phyloP scores from a whole-genome alignment of 83 land plant species.

The Thuja plicata region DNA sequence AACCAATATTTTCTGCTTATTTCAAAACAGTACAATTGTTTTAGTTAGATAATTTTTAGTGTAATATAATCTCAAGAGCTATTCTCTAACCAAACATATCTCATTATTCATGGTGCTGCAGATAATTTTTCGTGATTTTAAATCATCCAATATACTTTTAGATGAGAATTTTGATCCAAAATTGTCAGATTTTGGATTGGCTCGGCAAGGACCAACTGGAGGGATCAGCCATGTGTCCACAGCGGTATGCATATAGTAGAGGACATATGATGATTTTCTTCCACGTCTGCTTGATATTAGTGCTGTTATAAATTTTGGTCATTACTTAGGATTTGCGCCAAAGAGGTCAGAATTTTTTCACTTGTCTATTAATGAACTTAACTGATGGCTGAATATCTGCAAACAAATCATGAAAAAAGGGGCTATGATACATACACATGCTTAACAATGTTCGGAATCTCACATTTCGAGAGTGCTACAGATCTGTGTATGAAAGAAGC shows the following conservation, averaged over 20 bases:
- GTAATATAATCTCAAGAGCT: background rate
- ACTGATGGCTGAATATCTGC: background rate
- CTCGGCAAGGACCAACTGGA: conserved; percentile 71
- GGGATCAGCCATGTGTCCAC: conserved; percentile 79
- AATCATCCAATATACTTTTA: conserved; percentile 71
- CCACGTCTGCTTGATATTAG: background rate
- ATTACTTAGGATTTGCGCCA: background rate
- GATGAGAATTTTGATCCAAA: conserved; percentile 82
- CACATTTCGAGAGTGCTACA: background rate
- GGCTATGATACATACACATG: background rate
- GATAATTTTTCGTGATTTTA: conserved; percentile 86
- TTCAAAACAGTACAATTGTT: background rate
- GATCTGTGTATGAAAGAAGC: background rate
- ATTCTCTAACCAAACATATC: background rate
- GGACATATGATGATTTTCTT: conserved; percentile 1
- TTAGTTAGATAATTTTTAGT: background rate
- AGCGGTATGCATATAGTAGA: conserved; percentile 41
- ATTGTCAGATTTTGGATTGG: conserved; percentile 85
- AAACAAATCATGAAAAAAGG: background rate
- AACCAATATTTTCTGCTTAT: background rate
- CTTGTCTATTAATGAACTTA: background rate
- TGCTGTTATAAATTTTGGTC: background rate
- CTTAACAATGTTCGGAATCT: background rate
- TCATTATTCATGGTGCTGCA: conserved; percentile 12
- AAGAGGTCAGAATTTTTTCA: background rate